These are phyloP conservation scores for Yarrowia hollandica DNA, from an alignment of 805 yeast genomes.

Conservation along the genomic window DNA sequence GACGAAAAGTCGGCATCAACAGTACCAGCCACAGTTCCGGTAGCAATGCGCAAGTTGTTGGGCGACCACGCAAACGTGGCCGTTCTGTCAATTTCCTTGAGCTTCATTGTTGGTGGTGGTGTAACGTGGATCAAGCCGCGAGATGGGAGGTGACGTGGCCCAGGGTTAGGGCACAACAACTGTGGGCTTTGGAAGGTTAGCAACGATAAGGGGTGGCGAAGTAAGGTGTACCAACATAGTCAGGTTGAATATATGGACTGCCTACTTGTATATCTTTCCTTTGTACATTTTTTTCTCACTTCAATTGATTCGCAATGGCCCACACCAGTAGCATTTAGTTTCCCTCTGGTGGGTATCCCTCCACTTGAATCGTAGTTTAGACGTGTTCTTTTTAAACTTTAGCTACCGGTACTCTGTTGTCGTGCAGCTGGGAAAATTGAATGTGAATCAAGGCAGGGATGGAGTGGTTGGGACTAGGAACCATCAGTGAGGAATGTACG, in stretches of 20 bases:
- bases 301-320: no score
- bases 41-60: slow-evolving; percentile 60
- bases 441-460: background rate
- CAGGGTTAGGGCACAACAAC: background rate
- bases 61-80: slow-evolving; percentile 97
- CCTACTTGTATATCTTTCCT: no score
- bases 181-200: slow-evolving; percentile 13
- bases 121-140: slow-evolving; percentile 22
- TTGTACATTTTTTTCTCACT: background rate
- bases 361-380: slow-evolving; percentile 5
- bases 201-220: slow-evolving; percentile 7
- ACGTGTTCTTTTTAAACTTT: slow-evolving; percentile 22
- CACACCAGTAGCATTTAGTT: no score
- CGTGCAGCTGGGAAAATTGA: background rate
- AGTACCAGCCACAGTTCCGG: slow-evolving; percentile 96
- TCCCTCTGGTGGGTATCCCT: background rate
- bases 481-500: no score
- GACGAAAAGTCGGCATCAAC: slow-evolving; percentile 85
- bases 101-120: slow-evolving; percentile 48
- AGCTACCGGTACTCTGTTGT: no score
- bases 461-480: no score
- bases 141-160: slow-evolving; percentile 29
- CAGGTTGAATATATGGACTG: no score
- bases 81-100: slow-evolving; percentile 78
- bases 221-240: no score